Base-by-base conservation (phyloP, 495 filamentous ascomycete genomes). In the Penicillium crystallinum region DNA sequence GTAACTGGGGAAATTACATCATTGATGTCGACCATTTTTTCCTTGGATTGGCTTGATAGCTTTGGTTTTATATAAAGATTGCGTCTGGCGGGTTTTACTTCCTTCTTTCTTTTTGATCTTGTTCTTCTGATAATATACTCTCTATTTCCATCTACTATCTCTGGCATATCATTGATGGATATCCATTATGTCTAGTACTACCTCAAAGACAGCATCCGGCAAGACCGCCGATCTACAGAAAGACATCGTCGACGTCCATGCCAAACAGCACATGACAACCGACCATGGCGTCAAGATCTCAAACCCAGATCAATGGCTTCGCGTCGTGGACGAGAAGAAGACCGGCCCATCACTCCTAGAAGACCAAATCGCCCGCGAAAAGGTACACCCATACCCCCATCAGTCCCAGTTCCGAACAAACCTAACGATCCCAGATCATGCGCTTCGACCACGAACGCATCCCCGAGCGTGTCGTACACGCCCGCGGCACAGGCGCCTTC, bases 371-470 rank as follows among this genome's bases (percentile, higher is more conserved):
- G 84, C 71, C 0, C 75, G 91, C 18, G 90, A 95, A 65, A 91
- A 84, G 77, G 87, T 89, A 39, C 6, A 47, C 48, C 14, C 11
- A 19, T 7, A 21, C 9, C 23, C 23, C 3, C 23, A 3, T 3
- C 23, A 27, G 7, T 27, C 23, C 23, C 23, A 3, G n/a, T 27
- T 27, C 23, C 23, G 23, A 27, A 27, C 14, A 8, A n/a, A 22
- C 5, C 14, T 11, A n/a, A 22, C 5, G 21, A 29, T 27, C 23
- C 7, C 39, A 90, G 87, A 88, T 90, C 39, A 80, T 83, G 63
- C 80, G 83, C 51, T 92, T 95, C 62, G 89, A 93, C 59, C 89
- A 93, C 56, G 89, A 95, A 66, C 81, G 90, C 46, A 92, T 93
- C 46, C 90, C 90, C 3, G 90, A 95, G 69, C 78, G 91, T 45